Conservation (phyloP, 1,284 basidiomycete species). For the Polyporus tsugae region DNA sequence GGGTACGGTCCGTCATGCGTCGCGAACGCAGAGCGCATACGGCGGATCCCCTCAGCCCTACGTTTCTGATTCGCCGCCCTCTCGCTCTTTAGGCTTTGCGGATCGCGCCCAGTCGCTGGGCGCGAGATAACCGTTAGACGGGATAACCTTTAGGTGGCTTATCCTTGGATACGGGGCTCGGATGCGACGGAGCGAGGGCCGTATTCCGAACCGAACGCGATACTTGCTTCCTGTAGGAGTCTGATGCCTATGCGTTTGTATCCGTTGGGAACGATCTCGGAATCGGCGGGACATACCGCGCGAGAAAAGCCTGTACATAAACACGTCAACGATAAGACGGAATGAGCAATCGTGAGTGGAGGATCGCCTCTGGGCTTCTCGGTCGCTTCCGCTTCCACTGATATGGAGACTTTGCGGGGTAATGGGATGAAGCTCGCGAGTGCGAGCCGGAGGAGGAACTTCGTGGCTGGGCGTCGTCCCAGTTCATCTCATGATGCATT, state of each 20-base stretch:
- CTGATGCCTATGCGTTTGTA: not conserved
- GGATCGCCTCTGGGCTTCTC: constrained; percentile 10
- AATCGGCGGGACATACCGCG: not conserved
- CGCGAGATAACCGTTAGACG: constrained; percentile 8
- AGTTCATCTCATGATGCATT: constrained; percentile 1
- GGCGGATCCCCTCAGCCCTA: constrained; percentile 6
- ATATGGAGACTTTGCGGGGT: constrained; percentile 6
- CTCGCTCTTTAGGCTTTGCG: constrained; percentile 27
- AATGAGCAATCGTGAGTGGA: not conserved
- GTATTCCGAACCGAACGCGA: constrained; percentile 3
- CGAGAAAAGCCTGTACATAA: not conserved
- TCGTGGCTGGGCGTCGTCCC: not conserved
- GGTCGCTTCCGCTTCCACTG: constrained; percentile 8
- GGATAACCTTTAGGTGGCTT: constrained; percentile 13
- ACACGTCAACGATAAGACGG: not conserved
- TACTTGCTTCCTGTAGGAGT: not conserved
- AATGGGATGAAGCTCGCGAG: constrained; percentile 5
- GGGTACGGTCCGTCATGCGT: constrained; percentile 9
- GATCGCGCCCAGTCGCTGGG: constrained; percentile 25
- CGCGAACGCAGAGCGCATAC: not conserved
- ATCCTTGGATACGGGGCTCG: constrained; percentile 7
- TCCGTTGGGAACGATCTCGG: constrained; percentile 2
- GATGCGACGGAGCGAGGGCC: constrained; percentile 11
- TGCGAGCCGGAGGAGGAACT: constrained; percentile 7
- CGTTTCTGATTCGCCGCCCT: not conserved